Base-by-base conservation (phyloP, 1,139 yeast genomes). In the Blastobotrys aristatus region DNA sequence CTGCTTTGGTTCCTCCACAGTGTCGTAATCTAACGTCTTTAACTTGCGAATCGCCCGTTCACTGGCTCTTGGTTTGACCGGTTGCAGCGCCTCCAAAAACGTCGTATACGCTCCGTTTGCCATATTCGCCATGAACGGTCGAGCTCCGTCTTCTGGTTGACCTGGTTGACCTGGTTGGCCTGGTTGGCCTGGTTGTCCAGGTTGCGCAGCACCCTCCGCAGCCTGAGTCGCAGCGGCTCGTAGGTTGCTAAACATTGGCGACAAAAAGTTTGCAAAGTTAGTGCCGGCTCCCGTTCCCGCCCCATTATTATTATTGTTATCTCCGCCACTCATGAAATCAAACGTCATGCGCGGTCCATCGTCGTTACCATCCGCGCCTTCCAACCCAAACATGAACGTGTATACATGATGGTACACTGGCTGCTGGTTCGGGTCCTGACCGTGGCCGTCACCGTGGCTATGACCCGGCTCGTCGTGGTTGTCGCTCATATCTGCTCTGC, bases 61-160 rank as follows among this genome's bases (percentile, higher is more conserved):
- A 5, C 68, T 60, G 2, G 69, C 68, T 32, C 59, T 52, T 2
- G 59, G 60, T 50, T 63, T 62, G n/a, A 37, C 46, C 11, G 46
- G 34, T 4, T 32, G 43, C 4, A 43, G 33, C 3, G 24, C 31
- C 5, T 32, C 17, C n/a, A 41, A 29, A 13, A 21, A 21, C 4
- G 29, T 33, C 10, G 24, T 20, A 8, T 20, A 18, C 20, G n/a
- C 24, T 6, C 37, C 37, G 5, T 6, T 13, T 14, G 17, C 14
- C 8, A 26, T 13, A 26, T 26, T 26, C 30, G 13, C 11, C 8
- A 26, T 26, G 13, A 8, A 8, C 8, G 13, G 13, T 13, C 30
- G 20, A 3, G 8, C 36, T 32, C 17, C 8, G n/a, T 8, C 34
- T 5, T 14, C 17, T 30, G 33, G 33, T 4, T 30, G 5, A 30